Percentiles rank a stretch among this genome's conserved stretches.
These are phyloP conservation scores for Nannochloropsis salina DNA, from an alignment of 108 stramenopile genomes.

Conservation along the genomic window DNA sequence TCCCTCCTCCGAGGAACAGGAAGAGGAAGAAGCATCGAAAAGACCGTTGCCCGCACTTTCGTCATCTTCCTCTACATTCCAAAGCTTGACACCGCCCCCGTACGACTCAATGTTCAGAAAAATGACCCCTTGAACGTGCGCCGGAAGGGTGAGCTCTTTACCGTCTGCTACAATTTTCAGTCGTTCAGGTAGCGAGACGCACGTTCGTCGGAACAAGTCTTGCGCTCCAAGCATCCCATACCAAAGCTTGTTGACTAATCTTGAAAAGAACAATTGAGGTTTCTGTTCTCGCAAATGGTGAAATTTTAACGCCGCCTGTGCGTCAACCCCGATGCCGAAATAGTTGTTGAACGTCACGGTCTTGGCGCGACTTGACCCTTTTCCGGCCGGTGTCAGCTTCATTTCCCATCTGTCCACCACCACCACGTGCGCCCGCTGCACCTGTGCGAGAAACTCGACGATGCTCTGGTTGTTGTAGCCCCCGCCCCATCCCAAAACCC, in stretches of 20 bases:
- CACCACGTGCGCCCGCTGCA: slow-evolving; percentile 29
- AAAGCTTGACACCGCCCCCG: slow-evolving; percentile 43
- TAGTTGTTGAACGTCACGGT: slow-evolving; percentile 50
- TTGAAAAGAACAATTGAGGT: slow-evolving; percentile 25
- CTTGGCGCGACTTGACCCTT: slow-evolving; percentile 22
- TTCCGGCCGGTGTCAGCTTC: slow-evolving; percentile 22
- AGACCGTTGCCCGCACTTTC: background rate
- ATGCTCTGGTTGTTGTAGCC: background rate
- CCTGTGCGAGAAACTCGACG: background rate
- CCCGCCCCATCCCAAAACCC: slow-evolving; percentile 42
- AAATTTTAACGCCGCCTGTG: slow-evolving; percentile 46
- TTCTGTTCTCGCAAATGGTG: slow-evolving; percentile 34
- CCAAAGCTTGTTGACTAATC: background rate
- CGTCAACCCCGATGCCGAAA: slow-evolving; percentile 50
- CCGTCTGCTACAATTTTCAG: background rate
- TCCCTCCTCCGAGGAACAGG: background rate
- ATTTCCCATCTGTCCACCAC: slow-evolving; percentile 46
- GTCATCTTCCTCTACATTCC: slow-evolving; percentile 33
- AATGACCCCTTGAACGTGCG: slow-evolving; percentile 25
- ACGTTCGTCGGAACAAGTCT: background rate
- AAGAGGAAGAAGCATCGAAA: background rate
- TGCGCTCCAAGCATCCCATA: slow-evolving; percentile 4
- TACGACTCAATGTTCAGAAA: slow-evolving; percentile 50
- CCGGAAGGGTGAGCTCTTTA: background rate
- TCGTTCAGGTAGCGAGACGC: background rate